phyloP scores from a whole-genome alignment of 306 rosid genomes.

The Prunus salicina region DNA sequence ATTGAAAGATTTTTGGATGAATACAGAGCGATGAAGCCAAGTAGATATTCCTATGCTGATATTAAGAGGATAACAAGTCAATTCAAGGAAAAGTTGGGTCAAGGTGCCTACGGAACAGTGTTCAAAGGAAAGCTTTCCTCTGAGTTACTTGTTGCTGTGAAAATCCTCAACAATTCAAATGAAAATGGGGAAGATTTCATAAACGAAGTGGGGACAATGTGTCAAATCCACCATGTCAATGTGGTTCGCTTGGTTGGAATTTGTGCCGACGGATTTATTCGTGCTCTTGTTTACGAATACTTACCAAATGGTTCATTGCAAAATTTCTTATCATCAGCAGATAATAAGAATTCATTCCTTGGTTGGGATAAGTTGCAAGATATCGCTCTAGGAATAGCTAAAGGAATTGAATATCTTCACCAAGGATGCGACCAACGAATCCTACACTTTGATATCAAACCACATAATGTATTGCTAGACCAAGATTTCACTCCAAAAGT shows the following conservation, averaged over 20 bases:
- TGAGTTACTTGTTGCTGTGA: neutral
- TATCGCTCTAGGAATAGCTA: constrained; percentile 25
- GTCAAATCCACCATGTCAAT: constrained; percentile 35
- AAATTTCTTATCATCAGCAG: constrained; percentile 21
- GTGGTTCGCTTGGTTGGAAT: constrained; percentile 11
- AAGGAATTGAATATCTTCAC: too few relatives aligned
- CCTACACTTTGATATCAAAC: constrained; percentile 40
- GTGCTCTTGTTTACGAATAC: constrained; percentile 38
- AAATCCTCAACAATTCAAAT: neutral
- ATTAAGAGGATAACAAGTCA: constrained; percentile 12
- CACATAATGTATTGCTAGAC: constrained; percentile 32
- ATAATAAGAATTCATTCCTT: constrained; percentile 7
- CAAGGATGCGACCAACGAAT: constrained; percentile 25
- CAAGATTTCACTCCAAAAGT: constrained; percentile 26
- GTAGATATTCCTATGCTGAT: constrained; percentile 30
- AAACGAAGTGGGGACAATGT: constrained; percentile 29
- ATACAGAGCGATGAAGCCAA: constrained; percentile 32
- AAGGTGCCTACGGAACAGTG: constrained; percentile 35
- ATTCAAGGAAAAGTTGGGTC: constrained; percentile 30
- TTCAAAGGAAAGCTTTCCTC: constrained; percentile 26
- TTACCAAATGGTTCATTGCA: constrained; percentile 30
- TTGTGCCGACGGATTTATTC: constrained; percentile 24
- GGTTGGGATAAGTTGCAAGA: constrained; percentile 34
- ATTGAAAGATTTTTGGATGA: constrained; percentile 32
- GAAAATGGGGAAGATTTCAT: neutral